phyloP scores from a whole-genome alignment of 306 rosid genomes.

The Prunus kanzakura region DNA sequence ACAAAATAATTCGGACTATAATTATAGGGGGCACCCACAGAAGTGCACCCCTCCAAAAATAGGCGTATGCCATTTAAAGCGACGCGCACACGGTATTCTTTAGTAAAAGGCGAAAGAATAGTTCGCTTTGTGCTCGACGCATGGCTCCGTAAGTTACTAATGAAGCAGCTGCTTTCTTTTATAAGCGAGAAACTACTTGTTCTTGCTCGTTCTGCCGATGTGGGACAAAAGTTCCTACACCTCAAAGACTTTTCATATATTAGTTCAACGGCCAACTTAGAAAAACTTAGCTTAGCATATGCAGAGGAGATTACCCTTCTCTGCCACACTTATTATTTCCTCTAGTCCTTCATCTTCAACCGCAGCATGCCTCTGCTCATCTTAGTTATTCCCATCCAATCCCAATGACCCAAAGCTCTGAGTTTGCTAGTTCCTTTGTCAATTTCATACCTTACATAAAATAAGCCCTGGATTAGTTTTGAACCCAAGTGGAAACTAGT shows the following conservation, averaged over 20 bases:
- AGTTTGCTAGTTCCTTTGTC: background rate
- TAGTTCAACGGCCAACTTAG: background rate
- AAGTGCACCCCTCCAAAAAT: slow-evolving; percentile 27
- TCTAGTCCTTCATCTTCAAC: too few relatives aligned
- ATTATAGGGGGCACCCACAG: background rate
- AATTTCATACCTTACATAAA: background rate
- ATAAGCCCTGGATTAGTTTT: background rate
- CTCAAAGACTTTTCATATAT: background rate
- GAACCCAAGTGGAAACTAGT: background rate
- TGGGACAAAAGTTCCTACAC: background rate
- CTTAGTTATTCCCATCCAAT: too few relatives aligned
- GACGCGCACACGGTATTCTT: slow-evolving; percentile 56
- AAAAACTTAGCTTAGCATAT: background rate
- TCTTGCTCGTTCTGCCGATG: background rate
- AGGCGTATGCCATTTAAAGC: slow-evolving; percentile 25
- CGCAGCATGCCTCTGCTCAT: too few relatives aligned
- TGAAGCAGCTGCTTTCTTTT: background rate
- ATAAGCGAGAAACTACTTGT: background rate
- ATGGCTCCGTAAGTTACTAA: background rate
- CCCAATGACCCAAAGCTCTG: background rate
- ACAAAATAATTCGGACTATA: background rate
- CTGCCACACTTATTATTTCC: too few relatives aligned
- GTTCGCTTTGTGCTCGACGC: slow-evolving; percentile 37
- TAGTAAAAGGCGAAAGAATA: slow-evolving; percentile 70
- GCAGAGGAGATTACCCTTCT: too few relatives aligned